phyloP scores from a whole-genome alignment of 192 early-diverging fungal species.

The Linnemannia zychae region DNA sequence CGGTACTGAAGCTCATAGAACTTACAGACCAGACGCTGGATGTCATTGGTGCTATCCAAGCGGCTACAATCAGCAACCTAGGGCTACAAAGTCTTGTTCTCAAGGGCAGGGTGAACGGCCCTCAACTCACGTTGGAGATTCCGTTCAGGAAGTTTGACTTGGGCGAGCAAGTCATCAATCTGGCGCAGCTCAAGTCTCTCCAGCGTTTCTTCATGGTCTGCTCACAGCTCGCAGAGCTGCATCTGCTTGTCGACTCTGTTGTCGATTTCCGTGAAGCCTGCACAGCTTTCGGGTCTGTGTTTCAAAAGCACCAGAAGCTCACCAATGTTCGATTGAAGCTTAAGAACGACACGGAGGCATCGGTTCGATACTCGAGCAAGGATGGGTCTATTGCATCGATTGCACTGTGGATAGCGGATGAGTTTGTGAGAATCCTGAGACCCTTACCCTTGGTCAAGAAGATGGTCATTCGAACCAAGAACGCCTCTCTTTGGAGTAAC shows the following conservation, averaged over 20 bases:
- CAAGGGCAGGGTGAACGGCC: background rate
- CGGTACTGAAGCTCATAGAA: background rate
- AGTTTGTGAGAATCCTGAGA: background rate
- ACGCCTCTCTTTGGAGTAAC: background rate
- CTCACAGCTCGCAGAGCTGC: background rate
- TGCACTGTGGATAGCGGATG: background rate
- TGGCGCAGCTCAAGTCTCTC: background rate
- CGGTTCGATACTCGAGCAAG: background rate
- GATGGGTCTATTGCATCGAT: background rate
- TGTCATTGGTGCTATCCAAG: background rate
- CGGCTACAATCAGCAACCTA: background rate
- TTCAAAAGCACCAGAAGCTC: background rate
- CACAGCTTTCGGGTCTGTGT: background rate
- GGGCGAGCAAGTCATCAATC: background rate
- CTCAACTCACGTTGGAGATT: background rate
- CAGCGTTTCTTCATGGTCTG: background rate
- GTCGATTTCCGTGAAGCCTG: background rate
- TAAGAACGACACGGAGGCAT: background rate
- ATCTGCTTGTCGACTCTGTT: background rate
- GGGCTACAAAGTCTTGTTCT: background rate
- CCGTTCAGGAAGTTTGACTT: background rate
- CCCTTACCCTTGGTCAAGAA: background rate
- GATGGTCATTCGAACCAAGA: background rate
- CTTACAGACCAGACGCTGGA: background rate
- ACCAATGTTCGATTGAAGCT: background rate